Evolutionary conservation across 495 filamentous ascomycete species (phyloP).

Genomic region (Podospora bellae-mahoneyi): DNA sequence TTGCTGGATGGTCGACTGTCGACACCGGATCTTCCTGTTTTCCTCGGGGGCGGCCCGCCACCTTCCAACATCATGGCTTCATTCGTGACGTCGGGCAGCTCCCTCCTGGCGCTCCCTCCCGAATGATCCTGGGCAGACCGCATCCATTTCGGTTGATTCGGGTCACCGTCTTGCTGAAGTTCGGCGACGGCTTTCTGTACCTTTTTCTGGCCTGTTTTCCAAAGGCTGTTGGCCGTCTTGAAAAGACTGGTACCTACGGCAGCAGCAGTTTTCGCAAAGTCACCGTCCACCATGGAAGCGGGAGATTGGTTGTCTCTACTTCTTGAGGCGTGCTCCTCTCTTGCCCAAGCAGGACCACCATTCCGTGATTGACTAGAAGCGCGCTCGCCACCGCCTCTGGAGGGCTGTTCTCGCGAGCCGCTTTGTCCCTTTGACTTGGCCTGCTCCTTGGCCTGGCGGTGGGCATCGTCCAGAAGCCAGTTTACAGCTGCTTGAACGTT

Average conservation of each 20-base stretch:
- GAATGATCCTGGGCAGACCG: slow-evolving; percentile 54
- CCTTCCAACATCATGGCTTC: slow-evolving; percentile 89
- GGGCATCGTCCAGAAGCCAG: slow-evolving; percentile 87
- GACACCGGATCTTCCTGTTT: slow-evolving; percentile 28
- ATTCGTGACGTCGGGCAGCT: slow-evolving; percentile 60
- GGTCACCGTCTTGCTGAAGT: slow-evolving; percentile 71
- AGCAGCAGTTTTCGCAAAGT: slow-evolving; percentile 75
- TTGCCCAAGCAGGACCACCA: slow-evolving; percentile 38
- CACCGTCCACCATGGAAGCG: slow-evolving; percentile 62
- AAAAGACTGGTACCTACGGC: slow-evolving; percentile 78
- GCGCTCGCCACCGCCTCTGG: slow-evolving; percentile 26
- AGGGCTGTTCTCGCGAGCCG: slow-evolving; percentile 20
- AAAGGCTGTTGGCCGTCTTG: slow-evolving; percentile 90
- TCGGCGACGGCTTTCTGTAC: slow-evolving; percentile 93
- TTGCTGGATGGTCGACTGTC: slow-evolving; percentile 27
- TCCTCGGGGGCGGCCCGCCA: slow-evolving; percentile 47
- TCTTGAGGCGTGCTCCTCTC: slow-evolving; percentile 41
- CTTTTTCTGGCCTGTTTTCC: slow-evolving; percentile 91
- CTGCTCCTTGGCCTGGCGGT: slow-evolving; percentile 63
- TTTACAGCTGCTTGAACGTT: slow-evolving; percentile 87
- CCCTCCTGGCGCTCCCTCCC: slow-evolving; percentile 17
- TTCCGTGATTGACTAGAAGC: slow-evolving; percentile 35
- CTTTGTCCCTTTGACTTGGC: slow-evolving; percentile 37
- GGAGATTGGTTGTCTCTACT: slow-evolving; percentile 57
- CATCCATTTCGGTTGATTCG: slow-evolving; percentile 94